Evolutionary conservation across 441 rosid species (phyloP), one percentile per base, ranked within the genome.

Genomic region (Breynia disticha): DNA sequence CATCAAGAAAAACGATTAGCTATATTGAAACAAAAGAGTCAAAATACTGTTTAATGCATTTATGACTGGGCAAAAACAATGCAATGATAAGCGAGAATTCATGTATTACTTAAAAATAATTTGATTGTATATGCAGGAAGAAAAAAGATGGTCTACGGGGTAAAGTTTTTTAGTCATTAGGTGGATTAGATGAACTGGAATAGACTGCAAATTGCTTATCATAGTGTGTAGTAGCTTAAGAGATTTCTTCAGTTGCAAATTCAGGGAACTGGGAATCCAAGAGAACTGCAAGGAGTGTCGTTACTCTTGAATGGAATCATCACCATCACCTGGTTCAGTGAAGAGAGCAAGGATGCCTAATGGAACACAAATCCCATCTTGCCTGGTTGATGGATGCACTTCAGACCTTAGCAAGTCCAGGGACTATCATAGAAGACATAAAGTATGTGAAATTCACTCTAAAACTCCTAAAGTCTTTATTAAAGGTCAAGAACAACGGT

Each of bases 331-430:
- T 16, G 71, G 73, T 45, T 62, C 79, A 2, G 75, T 63, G 5
- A 83, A 76, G 68, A 68, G 87, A 68, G 76, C 72, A 48, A 64
- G 81, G 47, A 56, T 61, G 8, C 80, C 75, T 12, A 61, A 42
- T 50, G 74, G 74, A 47, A 55, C 65, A 57, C 81, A 62, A 54
- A 65, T 63, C 12, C 79, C 86, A 50, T 75, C 76, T 21, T 84
- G 91, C 78, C 72, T 76, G 74, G 91, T 84, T 43, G 91, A 84
- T 50, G 87, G 83, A 49, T 84, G 91, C 67, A 71, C 61, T 14
- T 73, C 83, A 0, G 87, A 84, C 46, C 91, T 84, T 28, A 71
- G 74, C 60, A 71, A 71, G 63, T 77, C 86, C 65, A 72, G 82
- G 54, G 91, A 84, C 43, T 84, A 84, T 61, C 84, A 84, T 52